A percentile compares a stretch with the other conserved stretches of the same genome.
Evolutionary conservation across 2,329 filamentous ascomycete species (phyloP).

Genomic region (Colletotrichum ledebouriae): DNA sequence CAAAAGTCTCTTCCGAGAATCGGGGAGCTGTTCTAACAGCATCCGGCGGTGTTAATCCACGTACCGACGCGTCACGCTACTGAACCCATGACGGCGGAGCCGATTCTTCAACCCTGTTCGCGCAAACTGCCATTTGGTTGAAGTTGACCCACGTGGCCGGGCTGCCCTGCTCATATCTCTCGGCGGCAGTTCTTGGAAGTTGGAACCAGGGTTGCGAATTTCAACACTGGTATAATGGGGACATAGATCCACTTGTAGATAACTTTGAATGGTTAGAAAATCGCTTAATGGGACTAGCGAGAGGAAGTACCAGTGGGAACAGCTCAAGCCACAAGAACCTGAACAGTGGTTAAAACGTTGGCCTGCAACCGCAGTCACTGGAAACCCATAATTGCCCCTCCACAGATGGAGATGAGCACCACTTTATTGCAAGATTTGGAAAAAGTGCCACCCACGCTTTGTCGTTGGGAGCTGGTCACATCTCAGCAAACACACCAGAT

Average conservation of each 20-base stretch:
- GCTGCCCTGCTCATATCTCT: neutral
- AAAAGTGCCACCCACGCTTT: neutral
- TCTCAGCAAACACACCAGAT: neutral
- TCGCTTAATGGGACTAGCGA: too few relatives aligned
- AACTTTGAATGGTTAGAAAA: too few relatives aligned
- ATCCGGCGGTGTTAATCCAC: slow-evolving; percentile 27
- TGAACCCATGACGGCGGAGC: slow-evolving; percentile 16
- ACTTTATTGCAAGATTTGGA: slow-evolving; percentile 2
- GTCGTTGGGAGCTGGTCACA: neutral
- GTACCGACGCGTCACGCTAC: neutral
- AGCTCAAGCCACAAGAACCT: too few relatives aligned
- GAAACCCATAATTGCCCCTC: slow-evolving; percentile 14
- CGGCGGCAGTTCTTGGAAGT: slow-evolving; percentile 1
- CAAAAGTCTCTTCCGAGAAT: slow-evolving; percentile 14
- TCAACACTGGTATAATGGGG: too few relatives aligned
- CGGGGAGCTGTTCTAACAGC: neutral
- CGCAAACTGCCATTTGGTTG: slow-evolving; percentile 1
- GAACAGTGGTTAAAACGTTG: too few relatives aligned
- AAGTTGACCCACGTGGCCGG: slow-evolving; percentile 2
- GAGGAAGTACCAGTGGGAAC: too few relatives aligned
- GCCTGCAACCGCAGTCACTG: neutral
- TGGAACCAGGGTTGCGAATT: neutral
- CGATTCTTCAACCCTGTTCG: slow-evolving; percentile 3
- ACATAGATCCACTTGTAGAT: too few relatives aligned
- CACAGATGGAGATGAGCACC: neutral